A percentile compares a stretch with the other conserved stretches of the same genome.
phyloP scores from a whole-genome alignment of 257 asterid species.

The Solanum tarijense region DNA sequence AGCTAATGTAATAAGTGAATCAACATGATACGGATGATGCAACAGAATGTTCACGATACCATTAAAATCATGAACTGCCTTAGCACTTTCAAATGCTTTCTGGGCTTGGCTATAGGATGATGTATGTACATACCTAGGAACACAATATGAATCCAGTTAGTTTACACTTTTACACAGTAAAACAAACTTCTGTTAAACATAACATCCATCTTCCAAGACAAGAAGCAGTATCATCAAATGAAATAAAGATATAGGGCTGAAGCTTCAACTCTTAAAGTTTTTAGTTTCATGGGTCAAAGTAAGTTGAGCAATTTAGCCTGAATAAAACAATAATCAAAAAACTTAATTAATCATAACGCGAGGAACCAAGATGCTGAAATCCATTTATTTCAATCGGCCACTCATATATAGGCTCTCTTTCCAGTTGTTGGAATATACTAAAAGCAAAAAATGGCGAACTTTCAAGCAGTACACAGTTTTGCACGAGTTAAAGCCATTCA shows the following conservation, averaged over 20 bases:
- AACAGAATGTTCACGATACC: constrained; percentile 63
- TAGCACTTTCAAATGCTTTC: constrained; percentile 83
- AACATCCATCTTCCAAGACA: neutral
- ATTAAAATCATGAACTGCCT: constrained; percentile 77
- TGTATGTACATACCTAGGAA: constrained; percentile 52
- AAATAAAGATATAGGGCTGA: neutral
- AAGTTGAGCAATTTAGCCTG: neutral
- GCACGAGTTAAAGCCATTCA: neutral
- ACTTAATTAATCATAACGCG: neutral
- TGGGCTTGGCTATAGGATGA: constrained; percentile 77
- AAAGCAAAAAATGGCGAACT: neutral
- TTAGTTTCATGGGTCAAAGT: neutral
- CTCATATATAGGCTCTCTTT: neutral
- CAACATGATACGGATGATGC: constrained; percentile 84
- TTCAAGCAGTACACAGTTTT: neutral
- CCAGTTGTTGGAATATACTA: neutral
- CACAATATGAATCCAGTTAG: constrained; percentile 2
- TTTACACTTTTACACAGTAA: neutral
- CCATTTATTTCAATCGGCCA: neutral
- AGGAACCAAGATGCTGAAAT: neutral
- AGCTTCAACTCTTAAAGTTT: neutral
- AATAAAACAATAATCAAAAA: neutral
- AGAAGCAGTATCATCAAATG: neutral
- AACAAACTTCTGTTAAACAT: neutral
- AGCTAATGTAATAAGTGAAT: constrained; percentile 73